These are phyloP conservation scores for Emericellopsis atlantica DNA, from an alignment of 2,329 filamentous ascomycete genomes.

Conservation along the genomic window DNA sequence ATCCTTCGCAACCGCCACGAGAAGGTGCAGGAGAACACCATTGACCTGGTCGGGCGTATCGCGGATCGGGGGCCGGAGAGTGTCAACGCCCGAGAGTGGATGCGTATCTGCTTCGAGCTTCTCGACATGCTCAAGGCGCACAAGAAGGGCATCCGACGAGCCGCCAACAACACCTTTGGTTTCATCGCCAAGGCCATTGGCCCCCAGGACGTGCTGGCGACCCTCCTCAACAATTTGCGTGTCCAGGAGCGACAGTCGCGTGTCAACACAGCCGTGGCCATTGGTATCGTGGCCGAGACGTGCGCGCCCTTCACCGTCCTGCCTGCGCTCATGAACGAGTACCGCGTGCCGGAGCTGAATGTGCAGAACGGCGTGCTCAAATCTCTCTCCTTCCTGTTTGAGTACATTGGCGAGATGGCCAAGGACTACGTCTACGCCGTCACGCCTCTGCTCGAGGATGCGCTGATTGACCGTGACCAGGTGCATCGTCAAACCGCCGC, in stretches of 20 bases:
- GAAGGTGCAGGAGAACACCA: conserved; percentile 98
- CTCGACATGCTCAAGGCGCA: conserved; percentile 99
- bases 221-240: conserved; percentile 87
- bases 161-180: conserved; percentile 98
- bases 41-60: conserved; percentile 94
- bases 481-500: conserved; percentile 96
- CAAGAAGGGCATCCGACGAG: conserved; percentile 97
- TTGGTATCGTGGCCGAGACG: conserved; percentile 96
- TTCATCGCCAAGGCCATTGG: conserved; percentile 99
- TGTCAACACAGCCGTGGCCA: conserved; percentile 96
- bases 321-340: conserved; percentile 99
- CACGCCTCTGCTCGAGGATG: conserved; percentile 88
- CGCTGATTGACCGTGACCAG: conserved; percentile 93
- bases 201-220: conserved; percentile 91
- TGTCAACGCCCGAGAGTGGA: conserved; percentile 96
- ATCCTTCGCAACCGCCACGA: conserved; percentile 97
- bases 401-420: conserved; percentile 99
- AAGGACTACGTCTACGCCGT: conserved; percentile 99
- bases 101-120: conserved; percentile 98
- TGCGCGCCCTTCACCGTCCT: conserved; percentile 97
- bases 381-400: conserved; percentile 90
- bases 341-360: conserved; percentile 94
- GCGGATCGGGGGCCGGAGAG: conserved; percentile 93
- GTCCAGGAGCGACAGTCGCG: conserved; percentile 97
- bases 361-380: conserved; percentile 98